Evolutionary conservation across 352 stramenopile species (phyloP).

Genomic region (Discostella stelligera): DNA sequence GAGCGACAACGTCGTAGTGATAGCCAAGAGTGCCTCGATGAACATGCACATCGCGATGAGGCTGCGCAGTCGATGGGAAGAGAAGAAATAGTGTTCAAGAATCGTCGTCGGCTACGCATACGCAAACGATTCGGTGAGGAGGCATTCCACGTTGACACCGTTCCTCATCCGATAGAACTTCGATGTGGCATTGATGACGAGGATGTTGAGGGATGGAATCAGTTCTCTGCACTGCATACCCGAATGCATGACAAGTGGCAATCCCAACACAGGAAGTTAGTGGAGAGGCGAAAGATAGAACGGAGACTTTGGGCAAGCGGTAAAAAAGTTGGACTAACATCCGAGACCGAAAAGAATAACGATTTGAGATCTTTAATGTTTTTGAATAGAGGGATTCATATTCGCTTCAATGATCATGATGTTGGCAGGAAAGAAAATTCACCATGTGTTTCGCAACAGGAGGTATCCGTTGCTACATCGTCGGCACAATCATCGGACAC

Average conservation of each 20-base stretch:
- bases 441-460: not conserved
- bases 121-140: conserved; percentile 68
- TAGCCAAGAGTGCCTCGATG: not conserved
- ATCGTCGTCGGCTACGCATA: conserved; percentile 60
- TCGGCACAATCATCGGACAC: conserved; percentile 20
- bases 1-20: conserved; percentile 45
- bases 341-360: not conserved
- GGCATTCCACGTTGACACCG: conserved; percentile 70
- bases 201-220: conserved; percentile 26
- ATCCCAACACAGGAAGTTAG: conserved; percentile 38
- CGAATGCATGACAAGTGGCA: conserved; percentile 32
- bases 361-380: conserved; percentile 42
- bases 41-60: not conserved
- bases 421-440: not conserved
- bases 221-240: conserved; percentile 20
- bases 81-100: conserved; percentile 14
- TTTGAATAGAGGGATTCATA: conserved; percentile 67
- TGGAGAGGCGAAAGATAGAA: conserved; percentile 39
- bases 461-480: not conserved
- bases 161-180: conserved; percentile 40
- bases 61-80: not conserved
- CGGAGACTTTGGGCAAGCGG: conserved; percentile 24
- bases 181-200: not conserved
- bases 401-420: conserved; percentile 51
- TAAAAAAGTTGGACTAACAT: not conserved